Evolutionary conservation across 169 alveolate genomes (phyloP), one percentile per base, ranked within the genome.

Genomic region (Ichthyophthirius multifiliis): DNA sequence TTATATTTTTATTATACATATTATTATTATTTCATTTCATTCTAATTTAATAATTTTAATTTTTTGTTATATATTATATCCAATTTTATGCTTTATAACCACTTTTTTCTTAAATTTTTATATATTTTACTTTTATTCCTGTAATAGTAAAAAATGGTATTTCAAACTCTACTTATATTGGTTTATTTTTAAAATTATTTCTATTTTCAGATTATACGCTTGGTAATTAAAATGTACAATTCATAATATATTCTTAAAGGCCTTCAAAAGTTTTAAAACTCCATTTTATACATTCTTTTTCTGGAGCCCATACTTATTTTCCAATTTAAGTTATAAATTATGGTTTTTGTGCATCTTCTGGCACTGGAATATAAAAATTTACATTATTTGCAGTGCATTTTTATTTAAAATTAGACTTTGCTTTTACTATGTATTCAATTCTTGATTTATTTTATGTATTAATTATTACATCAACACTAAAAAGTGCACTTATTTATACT

Each of bases 121-220:
- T 81, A 75, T 85, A 91, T 75, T 91, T 83, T 4, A 91, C 93
- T 67, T 87, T 65, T 5, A 91, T 77, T 43, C 95, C 95, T n/a
- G 87, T 78, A 5, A 86, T 92, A 27, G 95, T 90, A 84, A 85
- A 90, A 18, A 76, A 82, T 4, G 94, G 95, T 45, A 91, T 88
- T 63, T 91, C 93, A 71, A 83, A 88, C 47, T 79, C 84, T 10
- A 91, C 83, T 43, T 74, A 43, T 16, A 91, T 83, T 1, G 93
- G 91, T 20, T 47, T 73, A 46, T 74, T 65, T 30, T 65, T 31
- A 62, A 78, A 84, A 39, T 87, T 87, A 30, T 85, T 81, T 65
- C 79, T 83, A 65, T 82, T 86, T 18, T 75, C 90, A 27, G 74
- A 43, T 31, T 80, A 83, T 30, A 88, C 77, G 30, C 90, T 55